Conservation (phyloP, 2,329 filamentous ascomycete genomes). For the Pseudocercospora eumusae region DNA sequence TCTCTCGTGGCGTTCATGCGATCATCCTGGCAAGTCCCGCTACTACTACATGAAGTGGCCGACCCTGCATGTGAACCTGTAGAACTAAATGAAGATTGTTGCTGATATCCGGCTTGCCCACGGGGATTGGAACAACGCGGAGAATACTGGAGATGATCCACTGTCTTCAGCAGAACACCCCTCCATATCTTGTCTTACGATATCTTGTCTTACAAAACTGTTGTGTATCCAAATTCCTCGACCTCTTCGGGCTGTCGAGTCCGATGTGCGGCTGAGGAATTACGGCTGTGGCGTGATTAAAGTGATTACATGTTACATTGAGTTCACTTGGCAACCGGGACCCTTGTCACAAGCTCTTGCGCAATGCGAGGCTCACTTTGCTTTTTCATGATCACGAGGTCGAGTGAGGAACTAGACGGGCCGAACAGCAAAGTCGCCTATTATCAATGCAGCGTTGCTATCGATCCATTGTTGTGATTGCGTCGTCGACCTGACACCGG, state of each 20-base stretch:
- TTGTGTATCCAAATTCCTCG: not conserved
- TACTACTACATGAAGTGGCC: not conserved
- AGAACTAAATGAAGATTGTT: too few species aligned
- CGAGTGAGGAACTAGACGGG: not conserved
- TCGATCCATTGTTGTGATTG: not conserved
- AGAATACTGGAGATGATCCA: not conserved
- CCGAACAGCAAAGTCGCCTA: not conserved
- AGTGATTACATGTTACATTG: not conserved
- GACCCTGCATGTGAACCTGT: not conserved
- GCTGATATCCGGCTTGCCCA: not conserved
- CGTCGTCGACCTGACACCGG: not conserved
- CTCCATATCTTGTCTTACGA: not conserved
- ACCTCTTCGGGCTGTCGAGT: not conserved
- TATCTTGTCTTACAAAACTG: not conserved
- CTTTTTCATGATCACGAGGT: not conserved
- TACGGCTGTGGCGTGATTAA: not conserved
- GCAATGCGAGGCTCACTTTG: not conserved
- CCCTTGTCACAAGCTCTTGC: slow-evolving; percentile 2
- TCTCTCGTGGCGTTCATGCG: slow-evolving; percentile 7
- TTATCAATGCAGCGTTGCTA: not conserved
- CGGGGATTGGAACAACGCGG: not conserved
- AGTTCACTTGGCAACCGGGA: not conserved
- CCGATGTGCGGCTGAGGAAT: not conserved
- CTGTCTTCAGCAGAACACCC: not conserved
- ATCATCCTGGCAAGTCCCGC: slow-evolving; percentile 2